Conservation (phyloP, 306 rosid genomes). For the Prunus armeniaca region DNA sequence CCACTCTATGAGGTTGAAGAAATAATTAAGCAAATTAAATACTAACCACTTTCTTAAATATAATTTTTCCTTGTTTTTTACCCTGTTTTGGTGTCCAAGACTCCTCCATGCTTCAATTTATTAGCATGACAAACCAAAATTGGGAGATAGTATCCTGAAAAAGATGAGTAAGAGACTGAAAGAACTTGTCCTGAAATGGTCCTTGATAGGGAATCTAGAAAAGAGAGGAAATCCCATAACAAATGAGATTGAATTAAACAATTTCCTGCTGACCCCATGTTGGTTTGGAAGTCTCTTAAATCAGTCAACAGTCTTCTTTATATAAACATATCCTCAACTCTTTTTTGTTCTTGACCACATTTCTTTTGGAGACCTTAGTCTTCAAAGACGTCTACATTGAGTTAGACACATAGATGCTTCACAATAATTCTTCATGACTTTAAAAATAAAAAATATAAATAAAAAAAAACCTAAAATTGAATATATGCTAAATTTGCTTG, state of each 20-base stretch:
- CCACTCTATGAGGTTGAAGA: not conserved
- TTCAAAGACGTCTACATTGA: not conserved
- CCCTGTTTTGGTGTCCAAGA: not conserved
- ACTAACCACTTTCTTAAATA: not conserved
- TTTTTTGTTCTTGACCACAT: slow-evolving; percentile 1
- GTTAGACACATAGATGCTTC: slow-evolving; percentile 15
- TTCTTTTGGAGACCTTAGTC: slow-evolving; percentile 16
- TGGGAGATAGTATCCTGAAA: not conserved
- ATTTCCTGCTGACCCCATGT: not conserved
- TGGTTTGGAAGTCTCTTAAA: not conserved
- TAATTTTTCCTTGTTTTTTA: not conserved
- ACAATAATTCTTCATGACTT: slow-evolving; percentile 14
- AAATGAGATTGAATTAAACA: not conserved
- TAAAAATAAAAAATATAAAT: not conserved
- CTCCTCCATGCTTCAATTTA: not conserved
- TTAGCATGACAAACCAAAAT: not conserved
- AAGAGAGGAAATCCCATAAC: not conserved
- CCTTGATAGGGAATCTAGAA: not conserved
- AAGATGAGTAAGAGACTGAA: not conserved
- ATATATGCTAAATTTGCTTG: slow-evolving; percentile 13
- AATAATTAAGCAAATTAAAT: not conserved
- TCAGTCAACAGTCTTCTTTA: not conserved
- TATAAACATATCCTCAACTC: not conserved
- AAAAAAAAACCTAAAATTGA: not conserved
- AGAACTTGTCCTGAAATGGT: not conserved